Evolutionary conservation across 2,329 filamentous ascomycete species (phyloP), one percentile per base, ranked within the genome.

Genomic region (Scortechinia acanthostroma): DNA sequence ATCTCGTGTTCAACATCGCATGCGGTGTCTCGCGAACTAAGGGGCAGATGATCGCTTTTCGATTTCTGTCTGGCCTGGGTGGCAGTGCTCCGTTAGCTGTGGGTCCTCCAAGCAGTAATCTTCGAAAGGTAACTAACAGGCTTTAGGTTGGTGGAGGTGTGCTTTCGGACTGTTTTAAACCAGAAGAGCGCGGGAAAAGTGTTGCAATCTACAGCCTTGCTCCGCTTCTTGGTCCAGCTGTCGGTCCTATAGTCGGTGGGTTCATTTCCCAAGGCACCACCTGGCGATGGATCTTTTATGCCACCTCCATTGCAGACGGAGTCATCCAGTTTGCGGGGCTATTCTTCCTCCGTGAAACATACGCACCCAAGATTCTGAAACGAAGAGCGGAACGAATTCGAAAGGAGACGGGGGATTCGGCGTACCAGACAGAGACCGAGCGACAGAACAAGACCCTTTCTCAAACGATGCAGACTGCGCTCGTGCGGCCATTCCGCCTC

Each of bases 281-380:
- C 1, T 89, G 86, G 86, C 73, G 83, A 30, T 89, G 85, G 85
- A 76, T 79, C 4, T 89, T 88, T 63, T 86, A 76, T 62, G 69
- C 77, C 0, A 84, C 80, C 1, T 77, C 78, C 1, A 82, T 88
- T 46, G 62, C 64, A 6, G 77, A 80, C 46, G 82, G 69, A 1
- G 47, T 77, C 13, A 74, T 88, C 43, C 81, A 86, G 55, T 48
- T 73, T 10, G 62, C 73, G 4, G 83, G 63, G 1, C 21, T 83
- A 3, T 58, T 86, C 43, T 73, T 83, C 58, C 74, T 82, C 2
- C 71, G 74, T 46, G 83, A 87, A 56, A 86, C 82, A 2, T 86
- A 86, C 58, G 75, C 71, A 0, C 80, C 83, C 0, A 75, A 75
- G 16, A 69, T 89, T 3, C 71, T 88, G 2, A 59, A 67, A 21